Percentiles rank a stretch among this genome's conserved stretches.
These are phyloP conservation scores for Mucuna pruriens DNA, from an alignment of 306 rosid genomes.

Conservation along the genomic window DNA sequence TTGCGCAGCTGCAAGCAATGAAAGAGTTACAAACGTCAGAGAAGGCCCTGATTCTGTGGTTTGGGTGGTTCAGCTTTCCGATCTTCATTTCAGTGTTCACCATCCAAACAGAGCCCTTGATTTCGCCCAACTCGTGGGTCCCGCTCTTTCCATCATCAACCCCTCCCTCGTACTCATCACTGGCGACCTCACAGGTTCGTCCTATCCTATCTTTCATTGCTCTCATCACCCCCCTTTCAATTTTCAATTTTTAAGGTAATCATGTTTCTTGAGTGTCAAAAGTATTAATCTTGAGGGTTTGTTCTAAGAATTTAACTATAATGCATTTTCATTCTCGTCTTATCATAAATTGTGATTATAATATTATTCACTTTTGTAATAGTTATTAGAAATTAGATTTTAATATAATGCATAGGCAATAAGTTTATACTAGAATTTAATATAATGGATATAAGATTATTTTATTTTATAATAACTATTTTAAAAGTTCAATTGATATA, in stretches of 20 bases:
- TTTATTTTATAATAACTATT: no score
- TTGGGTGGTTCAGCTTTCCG: slow-evolving; percentile 96
- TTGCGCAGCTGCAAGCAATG: slow-evolving; percentile 7
- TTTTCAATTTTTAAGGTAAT: neutral
- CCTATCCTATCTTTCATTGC: neutral
- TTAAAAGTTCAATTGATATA: no score
- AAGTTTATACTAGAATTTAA: no score
- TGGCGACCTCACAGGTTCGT: slow-evolving; percentile 94
- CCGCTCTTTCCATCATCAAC: slow-evolving; percentile 83
- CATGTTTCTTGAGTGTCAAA: neutral
- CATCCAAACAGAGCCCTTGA: slow-evolving; percentile 80
- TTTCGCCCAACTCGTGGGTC: slow-evolving; percentile 59
- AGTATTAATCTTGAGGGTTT: neutral
- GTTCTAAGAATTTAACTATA: neutral
- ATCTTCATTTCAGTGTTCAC: slow-evolving; percentile 96
- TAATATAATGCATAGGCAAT: no score
- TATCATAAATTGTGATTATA: neutral
- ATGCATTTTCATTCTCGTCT: neutral
- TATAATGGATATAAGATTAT: no score
- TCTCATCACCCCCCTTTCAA: neutral
- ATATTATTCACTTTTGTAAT: neutral
- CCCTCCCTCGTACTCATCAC: slow-evolving; percentile 96
- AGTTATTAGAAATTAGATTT: no score
- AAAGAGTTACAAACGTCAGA: slow-evolving; percentile 41
- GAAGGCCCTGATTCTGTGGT: slow-evolving; percentile 69